A percentile compares a stretch with the other conserved stretches of the same genome.
phyloP scores from a whole-genome alignment of 2,329 filamentous ascomycete genomes.

The Arthrobotrys conoides region DNA sequence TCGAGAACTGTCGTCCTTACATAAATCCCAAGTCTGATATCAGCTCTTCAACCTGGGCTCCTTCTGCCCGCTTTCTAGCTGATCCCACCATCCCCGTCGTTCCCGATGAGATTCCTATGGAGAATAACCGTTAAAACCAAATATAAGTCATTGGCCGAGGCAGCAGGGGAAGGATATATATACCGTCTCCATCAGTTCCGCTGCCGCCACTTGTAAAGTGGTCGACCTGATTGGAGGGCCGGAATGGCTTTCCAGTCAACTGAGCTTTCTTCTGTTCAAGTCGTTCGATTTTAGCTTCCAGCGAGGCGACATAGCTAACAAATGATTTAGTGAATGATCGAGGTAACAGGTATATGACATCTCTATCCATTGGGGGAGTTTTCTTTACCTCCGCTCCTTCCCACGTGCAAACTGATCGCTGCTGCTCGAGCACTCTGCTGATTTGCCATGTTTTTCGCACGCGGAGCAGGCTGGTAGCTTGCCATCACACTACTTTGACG shows the following conservation, averaged over 20 bases:
- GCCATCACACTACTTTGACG: conserved; percentile 80
- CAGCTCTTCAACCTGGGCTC: conserved; percentile 57
- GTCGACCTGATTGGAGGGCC: conserved; percentile 56
- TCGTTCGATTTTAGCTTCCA: conserved; percentile 67
- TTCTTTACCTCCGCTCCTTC: conserved; percentile 83
- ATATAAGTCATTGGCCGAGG: conserved; percentile 12
- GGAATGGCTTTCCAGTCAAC: conserved; percentile 59
- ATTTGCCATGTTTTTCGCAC: conserved; percentile 90
- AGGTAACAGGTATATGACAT: conserved; percentile 1
- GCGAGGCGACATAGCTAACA: conserved; percentile 85
- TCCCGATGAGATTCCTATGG: neutral
- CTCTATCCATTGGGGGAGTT: neutral
- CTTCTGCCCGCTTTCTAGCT: conserved; percentile 57
- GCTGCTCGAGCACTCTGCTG: conserved; percentile 89
- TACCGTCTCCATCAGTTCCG: conserved; percentile 41
- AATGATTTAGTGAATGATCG: conserved; percentile 56
- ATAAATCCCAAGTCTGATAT: conserved; percentile 60
- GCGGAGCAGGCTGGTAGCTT: conserved; percentile 95
- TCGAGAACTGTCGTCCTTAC: conserved; percentile 9
- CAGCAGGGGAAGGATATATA: neutral
- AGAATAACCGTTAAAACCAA: conserved; percentile 10
- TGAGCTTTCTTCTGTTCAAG: conserved; percentile 58
- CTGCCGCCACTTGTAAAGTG: conserved; percentile 45
- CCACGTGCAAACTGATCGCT: conserved; percentile 96
- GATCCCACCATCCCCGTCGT: conserved; percentile 36